Evolutionary conservation across 2,329 filamentous ascomycete species (phyloP).

Genomic region (Colletotrichum musicola): DNA sequence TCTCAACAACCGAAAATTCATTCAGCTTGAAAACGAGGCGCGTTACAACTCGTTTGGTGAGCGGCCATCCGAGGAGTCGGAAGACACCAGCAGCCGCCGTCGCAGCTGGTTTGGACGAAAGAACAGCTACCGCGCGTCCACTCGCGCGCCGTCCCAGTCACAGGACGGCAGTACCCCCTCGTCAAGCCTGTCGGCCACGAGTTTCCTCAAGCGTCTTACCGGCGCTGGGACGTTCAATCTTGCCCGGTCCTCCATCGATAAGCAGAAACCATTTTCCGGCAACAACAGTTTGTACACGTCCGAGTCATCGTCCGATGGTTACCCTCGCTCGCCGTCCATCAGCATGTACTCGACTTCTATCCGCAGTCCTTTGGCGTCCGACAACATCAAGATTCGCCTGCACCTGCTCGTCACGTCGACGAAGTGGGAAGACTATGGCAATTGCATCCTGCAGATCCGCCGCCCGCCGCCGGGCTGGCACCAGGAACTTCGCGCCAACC

Average conservation of each 20-base stretch:
- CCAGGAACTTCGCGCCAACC: slow-evolving; percentile 70
- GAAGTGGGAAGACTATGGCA: slow-evolving; percentile 93
- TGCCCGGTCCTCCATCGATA: slow-evolving; percentile 79
- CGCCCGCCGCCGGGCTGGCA: slow-evolving; percentile 74
- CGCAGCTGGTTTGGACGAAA: slow-evolving; percentile 72
- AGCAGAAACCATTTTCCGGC: slow-evolving; percentile 61
- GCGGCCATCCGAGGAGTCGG: slow-evolving; percentile 62
- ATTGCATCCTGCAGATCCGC: slow-evolving; percentile 85
- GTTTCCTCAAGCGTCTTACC: slow-evolving; percentile 84
- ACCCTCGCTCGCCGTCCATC: slow-evolving; percentile 69
- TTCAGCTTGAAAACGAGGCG: slow-evolving; percentile 73
- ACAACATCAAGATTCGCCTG: slow-evolving; percentile 86
- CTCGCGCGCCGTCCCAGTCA: slow-evolving; percentile 73
- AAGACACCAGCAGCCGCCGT: slow-evolving; percentile 59
- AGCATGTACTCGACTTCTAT: slow-evolving; percentile 64
- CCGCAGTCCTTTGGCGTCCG: slow-evolving; percentile 72
- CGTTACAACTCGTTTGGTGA: slow-evolving; percentile 79
- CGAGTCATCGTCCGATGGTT: slow-evolving; percentile 63
- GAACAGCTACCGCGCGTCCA: slow-evolving; percentile 74
- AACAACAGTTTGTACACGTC: slow-evolving; percentile 73
- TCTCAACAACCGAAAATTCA: slow-evolving; percentile 93
- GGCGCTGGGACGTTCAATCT: slow-evolving; percentile 83
- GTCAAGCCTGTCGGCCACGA: slow-evolving; percentile 74
- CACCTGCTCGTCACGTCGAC: slow-evolving; percentile 81
- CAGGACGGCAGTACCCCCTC: slow-evolving; percentile 76